Evolutionary conservation across 768 basidiomycete genomes (phyloP).

Genomic region (Termitomyces sp.): DNA sequence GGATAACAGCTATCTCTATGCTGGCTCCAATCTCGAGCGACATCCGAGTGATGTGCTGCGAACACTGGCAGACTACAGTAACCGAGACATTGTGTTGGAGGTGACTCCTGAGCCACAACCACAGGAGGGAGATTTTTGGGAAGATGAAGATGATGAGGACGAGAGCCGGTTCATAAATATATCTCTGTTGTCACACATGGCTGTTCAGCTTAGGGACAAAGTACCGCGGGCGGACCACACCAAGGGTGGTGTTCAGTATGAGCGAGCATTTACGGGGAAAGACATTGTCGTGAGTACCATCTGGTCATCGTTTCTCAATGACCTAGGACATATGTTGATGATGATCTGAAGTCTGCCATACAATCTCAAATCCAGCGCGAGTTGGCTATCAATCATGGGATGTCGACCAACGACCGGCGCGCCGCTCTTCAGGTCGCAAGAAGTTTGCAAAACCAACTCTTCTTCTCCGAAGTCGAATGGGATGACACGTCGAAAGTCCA

Average conservation of each 20-base stretch:
- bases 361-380: slow-evolving; percentile 85
- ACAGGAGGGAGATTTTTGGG: slow-evolving; percentile 42
- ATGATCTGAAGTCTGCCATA: slow-evolving; percentile 62
- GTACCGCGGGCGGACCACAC: slow-evolving; percentile 84
- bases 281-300: slow-evolving; percentile 76
- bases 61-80: slow-evolving; percentile 28
- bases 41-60: slow-evolving; percentile 33
- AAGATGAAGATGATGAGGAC: slow-evolving; percentile 62
- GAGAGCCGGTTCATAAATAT: slow-evolving; percentile 82
- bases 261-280: slow-evolving; percentile 87
- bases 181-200: slow-evolving; percentile 81
- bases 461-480: slow-evolving; percentile 98
- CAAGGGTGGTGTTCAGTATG: slow-evolving; percentile 91
- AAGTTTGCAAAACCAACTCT: slow-evolving; percentile 86
- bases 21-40: slow-evolving; percentile 17
- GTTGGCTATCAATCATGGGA: slow-evolving; percentile 67
- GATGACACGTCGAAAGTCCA: slow-evolving; percentile 65
- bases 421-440: slow-evolving; percentile 86
- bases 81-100: not conserved
- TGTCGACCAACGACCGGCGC: slow-evolving; percentile 72
- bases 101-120: slow-evolving; percentile 19
- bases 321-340: not conserved
- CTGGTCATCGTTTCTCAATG: not conserved
- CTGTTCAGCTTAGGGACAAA: slow-evolving; percentile 84
- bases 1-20: slow-evolving; percentile 5